Conservation (phyloP, 441 rosid genomes). For the Erodium moschatum region DNA sequence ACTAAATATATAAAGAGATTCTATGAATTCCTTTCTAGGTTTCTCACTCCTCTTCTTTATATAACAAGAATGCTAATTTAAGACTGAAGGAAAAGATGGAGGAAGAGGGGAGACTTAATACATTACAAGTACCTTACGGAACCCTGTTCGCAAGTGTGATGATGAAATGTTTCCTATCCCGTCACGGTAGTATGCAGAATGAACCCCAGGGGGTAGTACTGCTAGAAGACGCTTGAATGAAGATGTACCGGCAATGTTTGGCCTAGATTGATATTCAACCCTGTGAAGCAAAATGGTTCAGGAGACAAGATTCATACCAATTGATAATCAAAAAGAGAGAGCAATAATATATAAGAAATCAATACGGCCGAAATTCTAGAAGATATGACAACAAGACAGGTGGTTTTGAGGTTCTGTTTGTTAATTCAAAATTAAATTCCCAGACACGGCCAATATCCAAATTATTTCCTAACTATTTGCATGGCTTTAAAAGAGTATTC, state of each 20-base stretch:
- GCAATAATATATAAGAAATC: neutral
- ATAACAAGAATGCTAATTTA: neutral
- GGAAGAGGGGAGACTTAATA: slow-evolving; percentile 1
- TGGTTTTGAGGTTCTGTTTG: neutral
- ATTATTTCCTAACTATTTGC: neutral
- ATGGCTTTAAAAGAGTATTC: too few species aligned
- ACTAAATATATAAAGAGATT: neutral
- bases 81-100: neutral
- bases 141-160: slow-evolving; percentile 69
- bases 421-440: neutral
- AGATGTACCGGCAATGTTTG: slow-evolving; percentile 49
- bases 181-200: slow-evolving; percentile 92
- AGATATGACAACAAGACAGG: neutral
- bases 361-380: neutral
- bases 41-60: too few species aligned
- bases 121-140: slow-evolving; percentile 45
- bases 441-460: neutral
- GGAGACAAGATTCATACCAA: slow-evolving; percentile 5
- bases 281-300: slow-evolving; percentile 42
- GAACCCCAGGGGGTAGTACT: slow-evolving; percentile 83
- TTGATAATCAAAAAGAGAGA: neutral
- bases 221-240: slow-evolving; percentile 76
- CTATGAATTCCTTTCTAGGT: neutral
- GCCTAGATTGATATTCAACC: slow-evolving; percentile 90
- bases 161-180: slow-evolving; percentile 95